Evolutionary conservation across 2,329 filamentous ascomycete species (phyloP).

Genomic region (Verticillium nonalfalfae): DNA sequence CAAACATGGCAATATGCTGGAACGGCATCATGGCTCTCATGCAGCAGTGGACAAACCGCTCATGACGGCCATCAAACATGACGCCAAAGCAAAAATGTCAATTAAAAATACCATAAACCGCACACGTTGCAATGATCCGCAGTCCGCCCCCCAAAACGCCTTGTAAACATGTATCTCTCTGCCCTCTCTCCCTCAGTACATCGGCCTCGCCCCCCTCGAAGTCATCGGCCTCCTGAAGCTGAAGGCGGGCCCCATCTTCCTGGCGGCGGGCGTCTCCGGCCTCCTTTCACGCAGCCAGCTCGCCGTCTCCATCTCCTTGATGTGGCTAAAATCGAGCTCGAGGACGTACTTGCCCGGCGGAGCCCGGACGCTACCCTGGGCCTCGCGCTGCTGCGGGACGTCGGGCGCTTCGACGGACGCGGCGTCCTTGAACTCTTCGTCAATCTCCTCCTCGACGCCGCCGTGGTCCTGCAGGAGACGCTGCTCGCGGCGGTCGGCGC

Average conservation of each 20-base stretch:
- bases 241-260: not conserved
- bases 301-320: conserved; percentile 1
- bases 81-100: too few species aligned
- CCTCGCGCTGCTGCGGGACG: not conserved
- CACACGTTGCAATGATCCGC: not conserved
- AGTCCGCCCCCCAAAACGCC: not conserved
- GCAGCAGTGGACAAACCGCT: too few species aligned
- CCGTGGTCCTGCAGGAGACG: not conserved
- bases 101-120: not conserved
- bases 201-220: not conserved
- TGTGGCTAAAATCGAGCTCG: conserved; percentile 1
- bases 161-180: not conserved
- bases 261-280: not conserved
- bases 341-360: not conserved
- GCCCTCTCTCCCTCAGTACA: not conserved
- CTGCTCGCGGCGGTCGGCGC: not conserved
- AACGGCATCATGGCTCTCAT: too few species aligned
- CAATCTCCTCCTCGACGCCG: not conserved
- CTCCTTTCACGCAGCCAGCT: not conserved
- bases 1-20: too few species aligned
- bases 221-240: not conserved
- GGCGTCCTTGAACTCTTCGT: conserved; percentile 3
- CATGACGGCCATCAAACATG: too few species aligned
- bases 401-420: conserved; percentile 2
- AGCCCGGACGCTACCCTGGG: not conserved